Evolutionary conservation across 257 asterid genomes (phyloP).

Genomic region (Salvia miltiorrhiza): DNA sequence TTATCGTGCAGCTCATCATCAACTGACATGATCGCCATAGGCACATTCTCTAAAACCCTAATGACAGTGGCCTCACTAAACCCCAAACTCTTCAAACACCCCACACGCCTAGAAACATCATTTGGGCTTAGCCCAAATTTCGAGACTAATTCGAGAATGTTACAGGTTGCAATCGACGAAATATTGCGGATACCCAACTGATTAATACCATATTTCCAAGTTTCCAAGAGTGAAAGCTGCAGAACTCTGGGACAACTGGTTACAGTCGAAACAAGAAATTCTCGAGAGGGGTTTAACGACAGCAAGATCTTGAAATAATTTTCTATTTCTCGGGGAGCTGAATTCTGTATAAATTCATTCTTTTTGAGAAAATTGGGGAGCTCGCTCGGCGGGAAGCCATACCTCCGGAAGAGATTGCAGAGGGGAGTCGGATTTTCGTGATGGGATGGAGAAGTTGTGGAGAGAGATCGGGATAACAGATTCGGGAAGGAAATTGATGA

Average conservation of each 20-base stretch:
- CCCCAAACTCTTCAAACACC: slow-evolving; percentile 50
- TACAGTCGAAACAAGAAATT: slow-evolving; percentile 53
- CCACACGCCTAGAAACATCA: slow-evolving; percentile 34
- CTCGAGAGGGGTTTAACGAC: slow-evolving; percentile 47
- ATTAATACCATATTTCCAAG: slow-evolving; percentile 44
- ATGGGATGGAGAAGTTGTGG: slow-evolving; percentile 7
- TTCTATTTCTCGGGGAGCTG: slow-evolving; percentile 38
- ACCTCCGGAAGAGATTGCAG: slow-evolving; percentile 50
- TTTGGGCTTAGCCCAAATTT: slow-evolving; percentile 47
- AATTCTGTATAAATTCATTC: slow-evolving; percentile 44
- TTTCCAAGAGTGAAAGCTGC: slow-evolving; percentile 45
- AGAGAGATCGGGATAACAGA: slow-evolving; percentile 13
- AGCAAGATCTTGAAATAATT: slow-evolving; percentile 47
- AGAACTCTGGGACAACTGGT: slow-evolving; percentile 54
- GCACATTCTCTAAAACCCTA: slow-evolving; percentile 60
- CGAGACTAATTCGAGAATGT: slow-evolving; percentile 43
- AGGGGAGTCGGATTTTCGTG: slow-evolving; percentile 33
- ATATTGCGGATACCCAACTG: slow-evolving; percentile 30
- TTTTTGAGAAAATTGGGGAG: slow-evolving; percentile 42
- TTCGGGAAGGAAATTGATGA: slow-evolving; percentile 19
- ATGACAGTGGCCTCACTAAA: slow-evolving; percentile 39
- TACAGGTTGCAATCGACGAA: slow-evolving; percentile 33
- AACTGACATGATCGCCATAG: slow-evolving; percentile 39
- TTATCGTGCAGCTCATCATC: slow-evolving; percentile 35
- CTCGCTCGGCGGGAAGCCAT: slow-evolving; percentile 52